Percentiles rank a stretch among this genome's conserved stretches.
Evolutionary conservation across 78 protist genomes (phyloP).

Genomic region (Cavenderia fasciculata): DNA sequence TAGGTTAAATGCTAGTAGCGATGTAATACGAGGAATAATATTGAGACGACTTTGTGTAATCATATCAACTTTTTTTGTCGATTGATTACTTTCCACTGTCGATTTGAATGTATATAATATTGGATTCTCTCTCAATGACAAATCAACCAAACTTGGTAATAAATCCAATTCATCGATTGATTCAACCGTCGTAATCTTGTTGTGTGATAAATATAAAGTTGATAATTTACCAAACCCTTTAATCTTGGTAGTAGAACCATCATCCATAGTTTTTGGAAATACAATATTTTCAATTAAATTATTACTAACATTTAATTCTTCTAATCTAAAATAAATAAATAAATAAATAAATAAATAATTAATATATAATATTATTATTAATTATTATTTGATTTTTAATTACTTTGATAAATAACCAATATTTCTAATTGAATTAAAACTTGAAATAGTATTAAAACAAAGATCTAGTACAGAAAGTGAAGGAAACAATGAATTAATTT

Average conservation of each 20-base stretch:
- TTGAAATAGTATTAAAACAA: background rate
- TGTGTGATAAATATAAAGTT: conserved; percentile 30
- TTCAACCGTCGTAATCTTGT: background rate
- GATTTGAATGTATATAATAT: background rate
- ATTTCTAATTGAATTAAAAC: background rate
- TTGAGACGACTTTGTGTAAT: conserved; percentile 21
- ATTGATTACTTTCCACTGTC: background rate
- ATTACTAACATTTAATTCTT: conserved; percentile 28
- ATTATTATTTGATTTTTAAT: background rate
- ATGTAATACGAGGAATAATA: conserved; percentile 37
- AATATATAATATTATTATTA: background rate
- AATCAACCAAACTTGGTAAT: background rate
- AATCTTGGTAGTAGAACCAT: background rate
- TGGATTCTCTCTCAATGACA: conserved; percentile 67
- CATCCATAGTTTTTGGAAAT: background rate
- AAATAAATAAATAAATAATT: background rate
- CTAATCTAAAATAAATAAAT: background rate
- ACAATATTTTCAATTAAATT: background rate
- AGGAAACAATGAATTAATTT: too few relatives aligned
- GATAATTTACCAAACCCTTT: background rate
- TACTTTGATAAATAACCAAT: background rate
- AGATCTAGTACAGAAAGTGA: too few relatives aligned
- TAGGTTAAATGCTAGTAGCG: conserved; percentile 30
- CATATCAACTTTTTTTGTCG: background rate
- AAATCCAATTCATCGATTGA: conserved; percentile 2